These are phyloP conservation scores for Tuber magnatum DNA, from an alignment of 495 filamentous ascomycete genomes.

Conservation along the genomic window DNA sequence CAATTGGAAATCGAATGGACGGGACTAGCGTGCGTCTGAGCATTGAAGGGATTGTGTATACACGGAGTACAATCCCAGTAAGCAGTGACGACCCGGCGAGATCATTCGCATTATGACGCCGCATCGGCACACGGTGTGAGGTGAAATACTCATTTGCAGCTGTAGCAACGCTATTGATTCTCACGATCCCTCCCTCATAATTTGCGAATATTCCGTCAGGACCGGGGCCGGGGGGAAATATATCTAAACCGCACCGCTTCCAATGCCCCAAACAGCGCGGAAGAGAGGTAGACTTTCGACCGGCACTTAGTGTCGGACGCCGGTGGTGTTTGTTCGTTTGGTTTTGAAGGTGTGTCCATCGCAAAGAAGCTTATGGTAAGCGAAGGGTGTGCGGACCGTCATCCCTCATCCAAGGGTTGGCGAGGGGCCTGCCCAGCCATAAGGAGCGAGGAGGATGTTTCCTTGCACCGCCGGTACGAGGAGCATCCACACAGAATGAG, in stretches of 20 bases:
- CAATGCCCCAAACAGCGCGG: conserved; percentile 14
- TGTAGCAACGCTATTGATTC: conserved; percentile 18
- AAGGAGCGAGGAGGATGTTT: not conserved
- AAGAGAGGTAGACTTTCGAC: not conserved
- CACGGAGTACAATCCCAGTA: conserved; percentile 23
- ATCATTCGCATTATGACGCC: not conserved
- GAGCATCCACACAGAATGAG: too few relatives aligned
- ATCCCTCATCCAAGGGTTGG: too few relatives aligned
- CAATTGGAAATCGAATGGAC: conserved; percentile 15
- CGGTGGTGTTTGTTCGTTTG: too few relatives aligned
- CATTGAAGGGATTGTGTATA: conserved; percentile 28
- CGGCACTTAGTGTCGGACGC: too few relatives aligned
- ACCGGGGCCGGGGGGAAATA: not conserved
- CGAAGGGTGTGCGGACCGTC: too few relatives aligned
- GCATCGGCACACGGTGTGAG: not conserved
- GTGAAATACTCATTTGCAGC: conserved; percentile 28
- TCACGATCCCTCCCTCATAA: not conserved
- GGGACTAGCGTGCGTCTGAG: conserved; percentile 17
- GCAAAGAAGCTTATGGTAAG: too few relatives aligned
- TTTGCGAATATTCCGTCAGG: not conserved
- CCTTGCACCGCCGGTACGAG: not conserved
- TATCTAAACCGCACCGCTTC: not conserved
- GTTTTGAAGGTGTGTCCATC: too few relatives aligned
- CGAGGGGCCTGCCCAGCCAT: too few relatives aligned
- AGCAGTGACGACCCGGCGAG: conserved; percentile 14